Percentiles rank a stretch among this genome's conserved stretches.
phyloP scores from a whole-genome alignment of 306 rosid species.

The Carpinus fangiana region DNA sequence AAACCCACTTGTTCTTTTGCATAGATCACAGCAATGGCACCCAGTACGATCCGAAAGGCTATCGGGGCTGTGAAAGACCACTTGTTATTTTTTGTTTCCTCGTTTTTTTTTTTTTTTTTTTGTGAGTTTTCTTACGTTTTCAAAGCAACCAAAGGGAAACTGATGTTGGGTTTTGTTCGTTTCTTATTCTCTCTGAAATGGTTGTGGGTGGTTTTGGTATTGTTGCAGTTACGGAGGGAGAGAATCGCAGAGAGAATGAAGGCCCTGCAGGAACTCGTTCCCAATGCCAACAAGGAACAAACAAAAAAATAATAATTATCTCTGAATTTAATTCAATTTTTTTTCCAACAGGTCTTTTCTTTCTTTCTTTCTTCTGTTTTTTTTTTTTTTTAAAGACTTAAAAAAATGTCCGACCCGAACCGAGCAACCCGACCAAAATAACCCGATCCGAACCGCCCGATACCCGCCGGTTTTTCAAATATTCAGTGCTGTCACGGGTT shows the following conservation, averaged over 20 bases:
- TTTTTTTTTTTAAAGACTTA: too few species aligned
- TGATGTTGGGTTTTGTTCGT: not conserved
- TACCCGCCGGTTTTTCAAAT: too few species aligned
- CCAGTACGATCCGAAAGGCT: constrained; percentile 83
- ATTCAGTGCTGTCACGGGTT: too few species aligned
- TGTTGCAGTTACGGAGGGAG: constrained; percentile 87
- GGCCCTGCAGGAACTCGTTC: constrained; percentile 93
- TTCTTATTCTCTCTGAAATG: not conserved
- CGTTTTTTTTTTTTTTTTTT: not conserved
- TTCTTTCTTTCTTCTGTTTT: too few species aligned
- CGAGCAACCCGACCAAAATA: too few species aligned
- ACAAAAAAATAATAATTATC: not conserved
- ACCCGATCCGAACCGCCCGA: too few species aligned
- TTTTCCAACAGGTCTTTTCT: too few species aligned
- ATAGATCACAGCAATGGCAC: constrained; percentile 43
- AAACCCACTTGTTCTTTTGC: not conserved
- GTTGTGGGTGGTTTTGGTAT: not conserved
- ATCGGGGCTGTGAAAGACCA: constrained; percentile 90
- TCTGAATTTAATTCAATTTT: not conserved
- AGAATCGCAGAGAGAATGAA: constrained; percentile 99
- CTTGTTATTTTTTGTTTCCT: not conserved
- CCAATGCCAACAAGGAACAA: constrained; percentile 87
- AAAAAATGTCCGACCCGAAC: too few species aligned
- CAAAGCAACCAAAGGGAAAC: constrained; percentile 25
- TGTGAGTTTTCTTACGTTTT: constrained; percentile 23